Percentiles rank a stretch among this genome's conserved stretches.
These are phyloP conservation scores for Jackrogersella minutella DNA, from an alignment of 495 filamentous ascomycete genomes.

Conservation along the genomic window DNA sequence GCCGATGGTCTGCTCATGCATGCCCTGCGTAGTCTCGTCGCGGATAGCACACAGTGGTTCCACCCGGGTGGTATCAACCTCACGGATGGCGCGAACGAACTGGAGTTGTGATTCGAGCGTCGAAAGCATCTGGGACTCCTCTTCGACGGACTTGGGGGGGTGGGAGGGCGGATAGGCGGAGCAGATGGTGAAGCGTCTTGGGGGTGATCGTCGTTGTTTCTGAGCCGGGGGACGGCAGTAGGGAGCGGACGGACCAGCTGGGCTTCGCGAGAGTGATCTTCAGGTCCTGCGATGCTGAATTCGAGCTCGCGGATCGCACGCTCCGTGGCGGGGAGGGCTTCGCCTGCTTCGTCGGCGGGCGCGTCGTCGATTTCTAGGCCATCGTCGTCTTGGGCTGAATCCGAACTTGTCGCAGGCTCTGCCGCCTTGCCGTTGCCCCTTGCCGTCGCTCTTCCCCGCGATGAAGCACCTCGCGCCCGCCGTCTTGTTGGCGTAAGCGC, in stretches of 20 bases:
- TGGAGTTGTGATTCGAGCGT: conserved; percentile 85
- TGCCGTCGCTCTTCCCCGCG: not conserved
- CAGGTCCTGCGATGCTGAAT: conserved; percentile 8
- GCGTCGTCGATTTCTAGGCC: conserved; percentile 14
- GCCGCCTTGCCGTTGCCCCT: not conserved
- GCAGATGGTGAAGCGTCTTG: conserved; percentile 75
- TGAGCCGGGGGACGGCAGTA: conserved; percentile 67
- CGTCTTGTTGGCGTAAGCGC: conserved; percentile 20
- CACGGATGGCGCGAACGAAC: conserved; percentile 85
- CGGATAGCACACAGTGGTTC: conserved; percentile 78
- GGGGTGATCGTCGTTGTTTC: conserved; percentile 57
- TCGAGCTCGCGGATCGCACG: conserved; percentile 51
- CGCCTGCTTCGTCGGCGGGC: conserved; percentile 20
- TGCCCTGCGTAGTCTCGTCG: conserved; percentile 71
- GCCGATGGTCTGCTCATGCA: conserved; percentile 54
- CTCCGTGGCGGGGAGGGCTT: conserved; percentile 44
- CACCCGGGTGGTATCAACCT: conserved; percentile 75
- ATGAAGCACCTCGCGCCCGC: conserved; percentile 22
- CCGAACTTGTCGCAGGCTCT: conserved; percentile 27
- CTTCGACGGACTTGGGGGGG: conserved; percentile 66
- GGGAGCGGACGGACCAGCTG: conserved; percentile 84
- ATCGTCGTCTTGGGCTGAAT: conserved; percentile 13
- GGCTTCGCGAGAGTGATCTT: conserved; percentile 69
- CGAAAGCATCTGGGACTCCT: conserved; percentile 68
- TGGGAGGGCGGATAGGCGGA: conserved; percentile 89